Evolutionary conservation across 192 early-diverging fungal genomes (phyloP), one percentile per base, ranked within the genome.

Genomic region (Coemansia asiatica): DNA sequence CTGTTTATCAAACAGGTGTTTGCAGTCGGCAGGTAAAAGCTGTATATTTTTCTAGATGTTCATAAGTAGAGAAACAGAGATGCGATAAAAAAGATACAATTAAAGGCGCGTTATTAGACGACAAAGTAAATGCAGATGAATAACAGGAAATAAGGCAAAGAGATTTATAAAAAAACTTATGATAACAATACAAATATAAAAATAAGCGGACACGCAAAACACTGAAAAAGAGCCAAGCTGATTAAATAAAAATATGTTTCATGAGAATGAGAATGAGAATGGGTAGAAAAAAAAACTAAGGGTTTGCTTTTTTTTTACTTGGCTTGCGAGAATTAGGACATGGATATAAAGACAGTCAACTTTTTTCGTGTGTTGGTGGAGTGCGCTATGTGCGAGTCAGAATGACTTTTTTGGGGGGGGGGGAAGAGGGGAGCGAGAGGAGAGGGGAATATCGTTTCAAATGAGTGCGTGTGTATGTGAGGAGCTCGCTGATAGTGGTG

Each of bases 221-320:
- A 10, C 35, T 36, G 35, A 36, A 36, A 36, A 36, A 36, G 10
- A 10, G 35, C 35, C 10, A 10, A 4, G 35, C 35, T 36, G 35
- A 36, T 36, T 36, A 36, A 36, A 36, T 36, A 36, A 36, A 36
- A 36, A 36, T 4, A 36, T 7, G 35, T 36, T 36, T 36, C 35
- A n/a, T 46, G 44, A 46, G n/a, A 18, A 50, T 50, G 49, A 22
- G 49, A 50, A 50, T 22, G 18, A 50, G 49, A 50, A 50, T 50
- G 19, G 49, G 21, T 18, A 50, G 22, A 50, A 21, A 50, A 16
- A 36, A 36, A 36, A 36, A 10, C 35, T 10, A 36, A 36, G 35
- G 35, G 35, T 36, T 36, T 10, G 35, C 35, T 10, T 36, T 36
- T 36, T 36, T 36, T 36, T 10, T 4, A 36, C 35, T n/a, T n/a